These are phyloP conservation scores for Ilex asprella DNA, from an alignment of 257 asterid species.

Conservation along the genomic window DNA sequence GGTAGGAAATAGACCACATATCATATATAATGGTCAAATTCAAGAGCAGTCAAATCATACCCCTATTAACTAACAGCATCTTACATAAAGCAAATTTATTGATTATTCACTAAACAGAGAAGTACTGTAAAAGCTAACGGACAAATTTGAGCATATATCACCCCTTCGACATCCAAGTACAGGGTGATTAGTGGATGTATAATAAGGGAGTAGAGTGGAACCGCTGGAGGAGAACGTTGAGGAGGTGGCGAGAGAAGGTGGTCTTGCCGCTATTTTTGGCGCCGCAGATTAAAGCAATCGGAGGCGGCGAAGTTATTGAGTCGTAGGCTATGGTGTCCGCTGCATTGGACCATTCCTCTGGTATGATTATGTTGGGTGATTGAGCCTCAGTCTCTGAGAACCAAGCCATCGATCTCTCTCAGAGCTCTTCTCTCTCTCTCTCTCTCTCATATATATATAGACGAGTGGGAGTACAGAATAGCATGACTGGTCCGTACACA, in stretches of 20 bases:
- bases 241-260: constrained; percentile 76
- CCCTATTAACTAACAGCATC: too few species aligned
- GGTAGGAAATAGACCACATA: too few species aligned
- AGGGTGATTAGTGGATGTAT: neutral
- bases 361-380: constrained; percentile 39
- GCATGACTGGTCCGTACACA: too few species aligned
- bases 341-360: constrained; percentile 67
- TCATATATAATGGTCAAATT: too few species aligned
- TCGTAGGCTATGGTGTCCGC: constrained; percentile 43
- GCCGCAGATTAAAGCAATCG: constrained; percentile 66
- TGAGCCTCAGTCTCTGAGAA: constrained; percentile 30
- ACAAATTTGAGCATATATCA: too few species aligned
- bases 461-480: too few species aligned
- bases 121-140: too few species aligned
- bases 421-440: neutral
- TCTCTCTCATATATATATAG: neutral
- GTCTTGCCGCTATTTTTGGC: constrained; percentile 90
- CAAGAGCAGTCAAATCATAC: too few species aligned
- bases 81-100: too few species aligned
- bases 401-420: constrained; percentile 3
- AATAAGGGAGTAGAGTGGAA: constrained; percentile 2
- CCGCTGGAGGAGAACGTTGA: constrained; percentile 78
- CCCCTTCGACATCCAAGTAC: too few species aligned
- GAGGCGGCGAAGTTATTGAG: constrained; percentile 31
- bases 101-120: too few species aligned